A percentile compares a stretch with the other conserved stretches of the same genome.
These are phyloP conservation scores for Rhododendron vialii DNA, from an alignment of 148 eudicot species.

Conservation along the genomic window DNA sequence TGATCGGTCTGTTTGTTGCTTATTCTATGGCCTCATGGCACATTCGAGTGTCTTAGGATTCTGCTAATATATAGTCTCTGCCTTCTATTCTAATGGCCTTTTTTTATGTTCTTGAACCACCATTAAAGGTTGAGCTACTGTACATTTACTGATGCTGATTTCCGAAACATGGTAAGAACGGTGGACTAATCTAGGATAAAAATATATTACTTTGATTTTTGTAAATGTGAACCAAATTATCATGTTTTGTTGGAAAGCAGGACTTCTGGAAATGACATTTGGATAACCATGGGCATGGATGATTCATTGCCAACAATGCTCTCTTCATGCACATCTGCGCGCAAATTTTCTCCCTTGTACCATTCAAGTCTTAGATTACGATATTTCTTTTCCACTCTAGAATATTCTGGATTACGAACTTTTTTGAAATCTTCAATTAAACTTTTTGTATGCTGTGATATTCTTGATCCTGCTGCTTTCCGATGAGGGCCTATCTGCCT, in stretches of 20 bases:
- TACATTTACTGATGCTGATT: neutral
- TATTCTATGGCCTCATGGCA: too few relatives aligned
- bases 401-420: neutral
- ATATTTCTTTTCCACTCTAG: neutral
- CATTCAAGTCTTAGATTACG: neutral
- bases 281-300: neutral
- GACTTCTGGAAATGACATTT: neutral
- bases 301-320: neutral
- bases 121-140: neutral
- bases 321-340: neutral
- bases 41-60: neutral
- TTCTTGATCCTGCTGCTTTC: neutral
- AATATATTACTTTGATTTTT: neutral
- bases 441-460: neutral
- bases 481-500: neutral
- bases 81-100: neutral
- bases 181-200: neutral
- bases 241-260: neutral
- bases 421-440: neutral
- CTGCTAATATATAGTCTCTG: neutral
- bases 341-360: neutral
- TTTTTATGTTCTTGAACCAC: neutral
- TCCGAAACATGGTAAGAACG: neutral
- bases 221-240: neutral
- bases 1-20: neutral